A percentile compares a stretch with the other conserved stretches of the same genome.
phyloP scores from a whole-genome alignment of 495 filamentous ascomycete species.

The Podospora bellae-mahoneyi region DNA sequence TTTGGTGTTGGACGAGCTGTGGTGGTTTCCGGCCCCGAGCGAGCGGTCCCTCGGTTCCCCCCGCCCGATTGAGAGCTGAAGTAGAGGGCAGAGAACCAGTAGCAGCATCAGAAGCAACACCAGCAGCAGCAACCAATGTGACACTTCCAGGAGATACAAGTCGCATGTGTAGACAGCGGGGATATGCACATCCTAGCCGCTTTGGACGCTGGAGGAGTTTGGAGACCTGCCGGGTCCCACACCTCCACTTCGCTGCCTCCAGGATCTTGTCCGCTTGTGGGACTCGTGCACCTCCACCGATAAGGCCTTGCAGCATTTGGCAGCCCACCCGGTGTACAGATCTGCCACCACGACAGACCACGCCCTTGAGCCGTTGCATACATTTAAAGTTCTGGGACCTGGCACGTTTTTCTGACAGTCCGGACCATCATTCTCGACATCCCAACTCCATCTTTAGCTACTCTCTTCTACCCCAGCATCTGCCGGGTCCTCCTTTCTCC shows the following conservation, averaged over 20 bases:
- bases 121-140: background rate
- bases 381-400: constrained; percentile 3
- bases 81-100: background rate
- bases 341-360: background rate
- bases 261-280: constrained; percentile 1
- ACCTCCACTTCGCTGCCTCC: constrained; percentile 4
- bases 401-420: background rate
- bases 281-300: background rate
- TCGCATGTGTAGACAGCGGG: background rate
- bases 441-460: background rate
- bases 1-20: background rate
- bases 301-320: constrained; percentile 6
- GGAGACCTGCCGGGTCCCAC: constrained; percentile 11
- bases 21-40: constrained; percentile 1
- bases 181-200: constrained; percentile 11
- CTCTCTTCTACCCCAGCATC: background rate
- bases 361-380: background rate
- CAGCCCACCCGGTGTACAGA: background rate
- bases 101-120: background rate
- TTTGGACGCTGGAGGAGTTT: background rate
- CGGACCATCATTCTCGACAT: background rate
- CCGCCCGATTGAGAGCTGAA: background rate
- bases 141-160: background rate
- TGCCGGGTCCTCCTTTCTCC: background rate
- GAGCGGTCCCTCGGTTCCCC: constrained; percentile 2